Evolutionary conservation across 768 basidiomycete species (phyloP).

Genomic region (Boletus insuetus): DNA sequence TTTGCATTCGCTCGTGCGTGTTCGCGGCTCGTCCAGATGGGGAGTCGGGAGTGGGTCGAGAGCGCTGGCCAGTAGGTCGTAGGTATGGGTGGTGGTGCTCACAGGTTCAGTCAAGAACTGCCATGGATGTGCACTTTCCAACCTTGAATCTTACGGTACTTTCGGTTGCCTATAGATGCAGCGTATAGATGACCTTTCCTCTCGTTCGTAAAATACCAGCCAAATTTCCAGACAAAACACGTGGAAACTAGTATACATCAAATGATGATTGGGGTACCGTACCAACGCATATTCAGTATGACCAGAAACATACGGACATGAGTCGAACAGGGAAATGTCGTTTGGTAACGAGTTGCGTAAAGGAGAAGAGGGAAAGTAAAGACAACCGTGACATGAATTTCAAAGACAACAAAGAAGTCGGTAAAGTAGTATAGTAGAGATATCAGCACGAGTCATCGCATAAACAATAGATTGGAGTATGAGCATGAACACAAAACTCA

Average conservation of each 20-base stretch:
- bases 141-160: too few relatives aligned
- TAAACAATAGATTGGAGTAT: constrained; percentile 28
- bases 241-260: constrained; percentile 27
- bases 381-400: constrained; percentile 17
- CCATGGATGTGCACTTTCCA: background rate
- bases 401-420: constrained; percentile 14
- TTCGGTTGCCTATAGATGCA: too few relatives aligned
- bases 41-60: constrained; percentile 82
- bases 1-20: constrained; percentile 97
- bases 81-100: background rate
- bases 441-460: constrained; percentile 30
- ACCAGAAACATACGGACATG: constrained; percentile 13
- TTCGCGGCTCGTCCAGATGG: constrained; percentile 85
- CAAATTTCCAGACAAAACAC: background rate
- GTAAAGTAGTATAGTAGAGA: constrained; percentile 36
- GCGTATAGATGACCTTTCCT: background rate
- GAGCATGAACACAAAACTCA: constrained; percentile 19
- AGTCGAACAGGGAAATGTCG: constrained; percentile 1
- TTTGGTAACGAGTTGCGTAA: background rate
- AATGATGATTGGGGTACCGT: constrained; percentile 13
- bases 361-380: background rate
- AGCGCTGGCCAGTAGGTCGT: constrained; percentile 30
- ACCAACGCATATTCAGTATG: constrained; percentile 17
- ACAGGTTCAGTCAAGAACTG: background rate
- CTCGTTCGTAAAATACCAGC: background rate